Evolutionary conservation across 768 basidiomycete genomes (phyloP), one percentile per base, ranked within the genome.

Genomic region (Lyophyllum atratum): DNA sequence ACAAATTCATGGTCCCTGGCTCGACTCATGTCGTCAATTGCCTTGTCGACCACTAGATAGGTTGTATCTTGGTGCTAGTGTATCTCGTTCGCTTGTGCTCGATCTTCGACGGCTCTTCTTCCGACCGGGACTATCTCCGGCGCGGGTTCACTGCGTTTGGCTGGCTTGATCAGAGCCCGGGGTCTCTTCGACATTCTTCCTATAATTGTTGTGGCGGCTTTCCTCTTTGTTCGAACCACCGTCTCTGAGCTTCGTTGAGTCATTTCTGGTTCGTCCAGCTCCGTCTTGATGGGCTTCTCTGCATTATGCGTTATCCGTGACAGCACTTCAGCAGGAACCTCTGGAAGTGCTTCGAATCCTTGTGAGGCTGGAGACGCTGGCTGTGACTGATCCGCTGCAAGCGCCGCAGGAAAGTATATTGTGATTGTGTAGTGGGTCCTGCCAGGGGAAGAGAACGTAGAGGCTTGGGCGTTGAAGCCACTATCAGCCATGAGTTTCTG

Each of bases 401-500:
- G 24, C 15, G 44, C 26, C 26, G 48, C 31, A 43, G 48, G 33
- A 17, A 59, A 59, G 2, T 1, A 24, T 24, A 51, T 46, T 5
- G 2, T 9, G 21, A 58, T 33, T 4, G 2, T 2, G 11, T 52
- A 58, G 19, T 1, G 21, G 11, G 39, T 40, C 8, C 12, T 15
- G 4, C 14, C 34, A 14, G 17, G 3, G 7, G 2, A 5, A 15
- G 17, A 5, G 39, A n/a, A 19, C 17, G 39, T n/a, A n/a, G 10
- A 4, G 2, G 19, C 39, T 19, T 10, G 4, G 17, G 39, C 24
- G n/a, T 31, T 9, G 15, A 6, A 46, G 17, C 17, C 49, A 42
- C 55, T 54, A 5, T 57, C 43, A 0, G 28, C 14, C 55, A 60
- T 49, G 11, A 60, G 22, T 2, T 53, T 46, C 12, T 26, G 17